Conservation (phyloP, 2,329 filamentous ascomycete species). For the Colletotrichum cuscutae region DNA sequence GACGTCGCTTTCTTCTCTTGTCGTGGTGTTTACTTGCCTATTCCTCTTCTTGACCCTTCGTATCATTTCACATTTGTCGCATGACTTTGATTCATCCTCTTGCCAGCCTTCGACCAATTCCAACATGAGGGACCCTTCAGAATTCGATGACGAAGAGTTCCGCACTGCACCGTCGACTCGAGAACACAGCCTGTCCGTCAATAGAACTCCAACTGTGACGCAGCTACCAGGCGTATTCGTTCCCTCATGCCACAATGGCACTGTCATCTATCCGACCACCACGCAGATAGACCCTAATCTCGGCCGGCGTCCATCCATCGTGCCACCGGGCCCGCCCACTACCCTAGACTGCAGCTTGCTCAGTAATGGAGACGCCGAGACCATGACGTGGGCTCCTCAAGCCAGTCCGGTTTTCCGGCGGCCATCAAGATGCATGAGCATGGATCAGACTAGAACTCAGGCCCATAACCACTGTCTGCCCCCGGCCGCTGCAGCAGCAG, state of each 20-base stretch:
- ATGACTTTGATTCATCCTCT: no score
- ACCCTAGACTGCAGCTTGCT: conserved; percentile 28
- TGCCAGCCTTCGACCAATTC: neutral
- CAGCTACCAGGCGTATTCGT: conserved; percentile 10
- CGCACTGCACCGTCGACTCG: neutral
- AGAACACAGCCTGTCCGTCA: neutral
- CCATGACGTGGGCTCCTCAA: conserved; percentile 1
- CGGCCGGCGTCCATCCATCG: neutral
- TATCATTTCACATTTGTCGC: fast-evolving
- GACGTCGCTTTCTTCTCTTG: no score
- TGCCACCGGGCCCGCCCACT: conserved; percentile 10
- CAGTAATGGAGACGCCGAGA: neutral
- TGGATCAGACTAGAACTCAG: neutral
- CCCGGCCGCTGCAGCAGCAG: neutral
- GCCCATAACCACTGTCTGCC: neutral
- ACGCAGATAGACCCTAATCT: neutral
- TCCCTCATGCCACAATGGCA: neutral
- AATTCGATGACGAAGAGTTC: neutral
- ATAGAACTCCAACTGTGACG: neutral
- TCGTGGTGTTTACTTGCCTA: neutral
- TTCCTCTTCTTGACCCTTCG: neutral
- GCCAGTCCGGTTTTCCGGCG: conserved; percentile 5
- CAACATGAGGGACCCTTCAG: neutral
- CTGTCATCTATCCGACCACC: conserved; percentile 4
- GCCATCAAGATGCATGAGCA: conserved; percentile 24